These are phyloP conservation scores for Biscogniauxia mediterranea DNA, from an alignment of 2,329 filamentous ascomycete genomes.

Conservation along the genomic window DNA sequence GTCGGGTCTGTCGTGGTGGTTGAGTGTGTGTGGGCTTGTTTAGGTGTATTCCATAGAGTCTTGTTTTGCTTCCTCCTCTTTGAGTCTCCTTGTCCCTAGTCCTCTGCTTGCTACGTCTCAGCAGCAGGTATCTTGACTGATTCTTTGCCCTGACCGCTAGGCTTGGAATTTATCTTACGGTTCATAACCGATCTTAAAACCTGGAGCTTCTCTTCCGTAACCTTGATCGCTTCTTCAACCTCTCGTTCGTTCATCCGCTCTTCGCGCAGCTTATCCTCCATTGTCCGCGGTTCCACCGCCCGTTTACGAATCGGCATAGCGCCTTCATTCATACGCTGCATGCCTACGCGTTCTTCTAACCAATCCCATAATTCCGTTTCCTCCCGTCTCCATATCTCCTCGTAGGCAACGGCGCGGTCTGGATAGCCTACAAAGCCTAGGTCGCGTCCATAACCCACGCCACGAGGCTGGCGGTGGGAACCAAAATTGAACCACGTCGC, in stretches of 20 bases:
- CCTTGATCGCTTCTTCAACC: conserved; percentile 74
- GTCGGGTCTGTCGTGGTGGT: neutral
- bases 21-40: neutral
- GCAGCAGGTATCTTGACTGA: neutral
- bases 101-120: neutral
- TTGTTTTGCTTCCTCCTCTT: neutral
- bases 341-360: conserved; percentile 81
- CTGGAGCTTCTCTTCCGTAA: conserved; percentile 82
- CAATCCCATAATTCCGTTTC: conserved; percentile 91
- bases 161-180: conserved; percentile 44
- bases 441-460: conserved; percentile 38
- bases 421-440: conserved; percentile 47
- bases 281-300: conserved; percentile 52
- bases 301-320: conserved; percentile 43
- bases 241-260: conserved; percentile 69
- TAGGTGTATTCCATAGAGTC: neutral
- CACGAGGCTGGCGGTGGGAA: conserved; percentile 39
- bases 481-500: conserved; percentile 72
- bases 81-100: neutral
- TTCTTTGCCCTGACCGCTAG: conserved; percentile 12
- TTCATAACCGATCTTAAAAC: conserved; percentile 73
- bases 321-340: conserved; percentile 56
- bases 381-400: conserved; percentile 87
- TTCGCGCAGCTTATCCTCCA: conserved; percentile 58
- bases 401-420: conserved; percentile 77